Evolutionary conservation across 306 rosid species (phyloP), one percentile per base, ranked within the genome.

Genomic region (Argentina anserina): DNA sequence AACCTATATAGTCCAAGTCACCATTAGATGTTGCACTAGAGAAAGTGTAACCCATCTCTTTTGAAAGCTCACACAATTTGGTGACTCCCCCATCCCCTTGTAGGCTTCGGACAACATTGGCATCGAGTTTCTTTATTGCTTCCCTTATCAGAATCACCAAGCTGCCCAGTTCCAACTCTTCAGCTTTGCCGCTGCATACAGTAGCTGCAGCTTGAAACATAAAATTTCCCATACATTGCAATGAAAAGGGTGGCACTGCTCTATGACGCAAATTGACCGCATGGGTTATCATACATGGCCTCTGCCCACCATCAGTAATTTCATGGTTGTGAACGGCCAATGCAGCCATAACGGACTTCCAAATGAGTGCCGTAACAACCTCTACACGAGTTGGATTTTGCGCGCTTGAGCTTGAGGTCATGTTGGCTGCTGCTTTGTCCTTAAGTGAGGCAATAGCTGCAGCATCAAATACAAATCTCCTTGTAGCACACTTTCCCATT

Each of bases 381-480:
- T 81, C 87, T 1, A 84, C 75, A 1, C 82, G 82, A 1, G 74
- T 77, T 3, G 81, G 36, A 58, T 58, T 58, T 13, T 58, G 36
- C 63, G 13, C 63, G 36, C 34, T 58, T 58, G 34, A 9, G 58
- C 58, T 49, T 55, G 62, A 56, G 62, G 33, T 1, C 11, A 18
- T 10, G 20, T 20, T 9, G 60, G 29, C 29, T 9, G 26, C 0
- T 52, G 29, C 36, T 58, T 11, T n/a, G 60, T 29, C 60, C 63
- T 17, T 52, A 36, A 58, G 63, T 26, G 34, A 36, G 36, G 73
- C 9, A 20, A 80, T 80, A 10, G 83, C 76, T 12, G 75, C 31
- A 26, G 75, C 67, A n/a, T 53, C 47, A 67, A 84, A 80, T 59
- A 84, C 72, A 40, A 84, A 59, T 65, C 85, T 75, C 43, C 78